phyloP scores from a whole-genome alignment of 2,329 filamentous ascomycete genomes.

The Diaporthe helianthi region DNA sequence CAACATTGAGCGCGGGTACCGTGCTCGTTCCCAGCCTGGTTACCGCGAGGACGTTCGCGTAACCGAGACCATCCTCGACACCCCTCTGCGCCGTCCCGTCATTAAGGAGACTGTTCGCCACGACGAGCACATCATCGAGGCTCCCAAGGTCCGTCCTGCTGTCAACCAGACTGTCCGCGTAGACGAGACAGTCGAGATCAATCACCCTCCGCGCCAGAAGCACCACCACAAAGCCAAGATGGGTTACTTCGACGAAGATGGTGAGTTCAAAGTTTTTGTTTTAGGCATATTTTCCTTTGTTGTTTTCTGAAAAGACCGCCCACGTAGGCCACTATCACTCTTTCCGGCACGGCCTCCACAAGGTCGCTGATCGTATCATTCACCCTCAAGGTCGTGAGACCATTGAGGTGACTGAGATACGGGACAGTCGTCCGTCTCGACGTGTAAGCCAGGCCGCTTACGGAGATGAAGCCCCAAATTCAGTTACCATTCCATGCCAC shows the following conservation, averaged over 20 bases:
- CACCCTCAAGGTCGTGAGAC: slow-evolving; percentile 57
- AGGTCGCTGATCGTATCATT: slow-evolving; percentile 62
- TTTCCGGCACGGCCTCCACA: slow-evolving; percentile 62
- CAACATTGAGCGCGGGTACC: slow-evolving; percentile 71
- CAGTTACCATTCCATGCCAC: slow-evolving; percentile 98
- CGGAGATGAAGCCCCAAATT: slow-evolving; percentile 67
- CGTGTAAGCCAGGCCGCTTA: slow-evolving; percentile 44
- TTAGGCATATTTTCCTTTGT: slow-evolving; percentile 30
- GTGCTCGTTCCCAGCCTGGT: slow-evolving; percentile 63
- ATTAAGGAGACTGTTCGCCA: slow-evolving; percentile 44
- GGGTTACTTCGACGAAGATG: slow-evolving; percentile 71
- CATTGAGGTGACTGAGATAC: slow-evolving; percentile 56
- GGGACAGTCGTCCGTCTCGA: slow-evolving; percentile 49
- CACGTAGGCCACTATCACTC: slow-evolving; percentile 64
- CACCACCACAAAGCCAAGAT: slow-evolving; percentile 60
- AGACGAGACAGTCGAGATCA: slow-evolving; percentile 71
- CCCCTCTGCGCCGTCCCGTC: slow-evolving; percentile 44
- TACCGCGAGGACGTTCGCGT: slow-evolving; percentile 49
- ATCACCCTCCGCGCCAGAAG: slow-evolving; percentile 43
- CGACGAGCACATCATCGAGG: slow-evolving; percentile 48
- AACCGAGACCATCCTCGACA: slow-evolving; percentile 48
- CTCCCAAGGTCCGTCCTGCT: slow-evolving; percentile 50
- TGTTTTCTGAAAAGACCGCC: slow-evolving; percentile 27
- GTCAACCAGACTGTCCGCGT: slow-evolving; percentile 29
- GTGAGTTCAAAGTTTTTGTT: slow-evolving; percentile 48